phyloP scores from a whole-genome alignment of 306 rosid species.

The Cyamopsis tetragonoloba region DNA sequence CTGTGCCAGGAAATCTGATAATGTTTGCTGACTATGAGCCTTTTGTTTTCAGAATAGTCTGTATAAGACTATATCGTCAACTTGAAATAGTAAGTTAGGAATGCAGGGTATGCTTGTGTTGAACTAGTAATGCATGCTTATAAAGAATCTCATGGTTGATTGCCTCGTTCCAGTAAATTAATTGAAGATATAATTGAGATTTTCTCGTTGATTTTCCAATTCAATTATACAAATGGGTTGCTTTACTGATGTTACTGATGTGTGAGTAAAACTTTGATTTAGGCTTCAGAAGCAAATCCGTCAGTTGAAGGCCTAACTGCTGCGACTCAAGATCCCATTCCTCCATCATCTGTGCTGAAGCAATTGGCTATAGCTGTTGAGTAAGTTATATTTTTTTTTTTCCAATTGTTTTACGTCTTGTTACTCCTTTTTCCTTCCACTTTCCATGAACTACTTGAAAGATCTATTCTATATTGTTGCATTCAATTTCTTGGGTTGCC shows the following conservation, averaged over 20 bases:
- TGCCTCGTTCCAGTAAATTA: slow-evolving; percentile 3
- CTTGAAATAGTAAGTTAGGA: background rate
- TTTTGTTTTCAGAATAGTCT: slow-evolving; percentile 8
- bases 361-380: slow-evolving; percentile 86
- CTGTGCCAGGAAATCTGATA: background rate
- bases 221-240: slow-evolving; percentile 13
- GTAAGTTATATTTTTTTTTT: slow-evolving; percentile 53
- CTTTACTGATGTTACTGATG: slow-evolving; percentile 30
- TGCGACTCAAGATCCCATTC: slow-evolving; percentile 59
- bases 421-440: slow-evolving; percentile 11
- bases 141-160: background rate
- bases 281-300: slow-evolving; percentile 72
- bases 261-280: slow-evolving; percentile 8
- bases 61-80: background rate
- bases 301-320: slow-evolving; percentile 65
- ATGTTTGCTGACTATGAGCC: background rate
- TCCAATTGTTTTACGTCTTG: slow-evolving; percentile 19
- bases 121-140: background rate
- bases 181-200: background rate
- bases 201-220: background rate
- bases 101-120: slow-evolving; percentile 8
- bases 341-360: slow-evolving; percentile 64
- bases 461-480: background rate
- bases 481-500: background rate
- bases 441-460: slow-evolving; percentile 11